Conservation (phyloP, 139 green algal genomes). For the Pseudopediastrum boryanum region DNA sequence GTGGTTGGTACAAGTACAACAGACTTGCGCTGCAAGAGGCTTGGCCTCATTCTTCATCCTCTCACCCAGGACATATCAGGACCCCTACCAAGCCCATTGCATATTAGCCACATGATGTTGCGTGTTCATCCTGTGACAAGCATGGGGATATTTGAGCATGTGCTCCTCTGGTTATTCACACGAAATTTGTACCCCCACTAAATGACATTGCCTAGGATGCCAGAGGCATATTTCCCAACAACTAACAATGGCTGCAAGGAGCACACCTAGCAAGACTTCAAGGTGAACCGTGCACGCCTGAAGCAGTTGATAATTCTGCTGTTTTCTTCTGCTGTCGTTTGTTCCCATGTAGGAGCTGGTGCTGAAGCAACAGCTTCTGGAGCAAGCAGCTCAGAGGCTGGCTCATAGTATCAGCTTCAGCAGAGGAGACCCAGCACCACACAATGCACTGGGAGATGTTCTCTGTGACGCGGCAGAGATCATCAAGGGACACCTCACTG, state of each 20-base stretch:
- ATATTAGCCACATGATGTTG: too few species aligned
- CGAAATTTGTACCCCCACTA: background rate
- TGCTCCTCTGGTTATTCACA: background rate
- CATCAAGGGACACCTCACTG: background rate
- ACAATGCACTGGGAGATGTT: slow-evolving; percentile 70
- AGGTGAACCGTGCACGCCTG: background rate
- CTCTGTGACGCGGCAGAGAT: slow-evolving; percentile 61
- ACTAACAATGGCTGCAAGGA: background rate
- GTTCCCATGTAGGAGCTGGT: slow-evolving; percentile 24
- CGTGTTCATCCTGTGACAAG: too few species aligned
- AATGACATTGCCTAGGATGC: background rate
- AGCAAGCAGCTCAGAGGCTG: slow-evolving; percentile 61
- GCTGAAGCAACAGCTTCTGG: slow-evolving; percentile 42
- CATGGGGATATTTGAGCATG: too few species aligned
- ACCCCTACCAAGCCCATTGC: too few species aligned
- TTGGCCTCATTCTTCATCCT: too few species aligned
- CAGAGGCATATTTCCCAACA: background rate
- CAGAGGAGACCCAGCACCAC: slow-evolving; percentile 57
- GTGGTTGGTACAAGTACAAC: too few species aligned
- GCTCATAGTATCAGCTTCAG: slow-evolving; percentile 50
- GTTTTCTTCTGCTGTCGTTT: background rate
- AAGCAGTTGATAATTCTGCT: background rate
- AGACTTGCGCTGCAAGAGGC: too few species aligned
- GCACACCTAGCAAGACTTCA: background rate
- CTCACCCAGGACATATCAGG: too few species aligned